phyloP scores from a whole-genome alignment of 768 basidiomycete genomes.

The Tricholoma saponaceum region DNA sequence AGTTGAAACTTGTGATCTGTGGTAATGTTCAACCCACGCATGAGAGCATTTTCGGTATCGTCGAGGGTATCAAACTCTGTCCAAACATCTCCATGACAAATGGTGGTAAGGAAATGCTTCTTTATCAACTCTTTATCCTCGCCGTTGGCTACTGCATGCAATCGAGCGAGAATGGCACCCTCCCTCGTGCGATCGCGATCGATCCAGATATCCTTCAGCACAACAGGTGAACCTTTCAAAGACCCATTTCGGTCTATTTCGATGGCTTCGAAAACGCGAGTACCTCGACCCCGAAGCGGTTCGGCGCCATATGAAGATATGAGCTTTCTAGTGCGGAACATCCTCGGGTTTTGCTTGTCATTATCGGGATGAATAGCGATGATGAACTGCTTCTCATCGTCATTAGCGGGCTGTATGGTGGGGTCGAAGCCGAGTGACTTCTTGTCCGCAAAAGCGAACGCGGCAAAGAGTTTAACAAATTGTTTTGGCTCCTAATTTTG shows the following conservation, averaged over 20 bases:
- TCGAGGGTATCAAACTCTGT: neutral
- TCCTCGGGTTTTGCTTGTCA: neutral
- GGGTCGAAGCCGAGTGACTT: neutral
- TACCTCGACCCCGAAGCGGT: neutral
- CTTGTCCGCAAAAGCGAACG: neutral
- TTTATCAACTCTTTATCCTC: neutral
- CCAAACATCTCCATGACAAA: neutral
- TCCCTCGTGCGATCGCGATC: neutral
- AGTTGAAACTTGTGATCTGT: neutral
- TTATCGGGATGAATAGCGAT: neutral
- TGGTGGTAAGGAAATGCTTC: neutral
- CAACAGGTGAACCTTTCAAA: neutral
- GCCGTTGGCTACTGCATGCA: neutral
- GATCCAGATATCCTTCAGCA: neutral
- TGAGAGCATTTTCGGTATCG: neutral
- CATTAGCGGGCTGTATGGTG: neutral
- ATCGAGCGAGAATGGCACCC: neutral
- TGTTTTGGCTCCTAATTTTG: neutral
- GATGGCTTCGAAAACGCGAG: neutral
- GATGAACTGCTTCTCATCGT: neutral
- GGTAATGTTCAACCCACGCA: neutral
- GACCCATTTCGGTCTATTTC: neutral
- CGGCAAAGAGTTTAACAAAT: neutral
- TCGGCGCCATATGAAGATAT: neutral
- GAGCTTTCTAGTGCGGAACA: neutral